These are phyloP conservation scores for Uronychia binucleata DNA, from an alignment of 73 alveolate species.

Conservation along the genomic window DNA sequence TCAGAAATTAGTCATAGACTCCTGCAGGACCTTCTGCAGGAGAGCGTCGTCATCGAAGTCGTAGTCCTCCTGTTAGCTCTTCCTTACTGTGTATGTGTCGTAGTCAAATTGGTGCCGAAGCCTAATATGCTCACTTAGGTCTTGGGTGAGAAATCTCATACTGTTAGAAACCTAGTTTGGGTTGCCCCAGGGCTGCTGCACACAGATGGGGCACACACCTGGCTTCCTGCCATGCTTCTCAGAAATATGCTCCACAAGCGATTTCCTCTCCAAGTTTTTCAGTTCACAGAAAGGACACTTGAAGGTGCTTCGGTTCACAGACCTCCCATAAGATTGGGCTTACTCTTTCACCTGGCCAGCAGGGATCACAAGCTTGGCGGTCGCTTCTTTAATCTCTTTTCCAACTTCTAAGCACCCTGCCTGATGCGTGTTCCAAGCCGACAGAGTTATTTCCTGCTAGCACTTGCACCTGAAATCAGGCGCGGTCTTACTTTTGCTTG, in stretches of 20 bases:
- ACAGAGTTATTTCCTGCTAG: neutral
- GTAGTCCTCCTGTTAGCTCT: slow-evolving; percentile 18
- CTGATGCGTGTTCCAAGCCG: slow-evolving; percentile 2
- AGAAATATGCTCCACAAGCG: slow-evolving; percentile 64
- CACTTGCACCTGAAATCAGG: slow-evolving; percentile 18
- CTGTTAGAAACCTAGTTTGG: slow-evolving; percentile 62
- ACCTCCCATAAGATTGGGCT: too few species aligned
- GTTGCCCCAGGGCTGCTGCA: slow-evolving; percentile 75
- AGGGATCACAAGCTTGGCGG: neutral
- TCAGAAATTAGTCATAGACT: slow-evolving; percentile 16
- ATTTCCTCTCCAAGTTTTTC: slow-evolving; percentile 80
- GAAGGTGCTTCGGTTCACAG: slow-evolving; percentile 78
- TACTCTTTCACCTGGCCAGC: slow-evolving; percentile 17
- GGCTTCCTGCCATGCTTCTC: slow-evolving; percentile 55
- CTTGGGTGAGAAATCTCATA: slow-evolving; percentile 48
- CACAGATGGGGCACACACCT: slow-evolving; percentile 82
- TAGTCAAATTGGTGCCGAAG: slow-evolving; percentile 76
- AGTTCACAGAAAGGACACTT: slow-evolving; percentile 73
- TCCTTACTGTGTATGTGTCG: slow-evolving; percentile 66
- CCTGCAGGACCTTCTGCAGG: slow-evolving; percentile 67
- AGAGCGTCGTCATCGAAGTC: slow-evolving; percentile 78
- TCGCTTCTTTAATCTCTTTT: slow-evolving; percentile 3
- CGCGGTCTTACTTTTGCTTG: neutral
- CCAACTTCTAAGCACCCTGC: slow-evolving; percentile 3
- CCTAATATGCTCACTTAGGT: slow-evolving; percentile 64